Conservation (phyloP, 352 stramenopile species). For the Phytophthora hibernalis region DNA sequence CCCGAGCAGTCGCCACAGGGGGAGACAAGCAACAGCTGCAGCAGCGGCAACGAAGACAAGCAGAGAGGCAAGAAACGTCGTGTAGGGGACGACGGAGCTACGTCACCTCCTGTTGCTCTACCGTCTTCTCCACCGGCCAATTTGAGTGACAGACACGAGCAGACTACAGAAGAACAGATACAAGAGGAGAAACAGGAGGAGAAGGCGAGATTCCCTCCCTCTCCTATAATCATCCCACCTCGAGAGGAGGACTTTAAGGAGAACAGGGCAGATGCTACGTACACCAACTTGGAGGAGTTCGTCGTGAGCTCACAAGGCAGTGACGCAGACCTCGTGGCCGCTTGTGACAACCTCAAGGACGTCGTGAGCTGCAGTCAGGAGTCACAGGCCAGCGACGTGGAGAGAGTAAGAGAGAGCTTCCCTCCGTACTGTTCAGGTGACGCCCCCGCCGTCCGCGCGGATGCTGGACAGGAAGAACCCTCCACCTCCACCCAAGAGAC, state of each 20-base stretch:
- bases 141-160: constrained; percentile 27
- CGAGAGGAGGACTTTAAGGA: constrained; percentile 33
- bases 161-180: constrained; percentile 6
- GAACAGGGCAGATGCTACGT: constrained; percentile 35
- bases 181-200: constrained; percentile 35
- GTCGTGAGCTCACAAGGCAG: constrained; percentile 32
- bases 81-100: constrained; percentile 11
- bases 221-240: constrained; percentile 34
- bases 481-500: constrained; percentile 56
- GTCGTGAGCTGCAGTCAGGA: constrained; percentile 29
- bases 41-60: constrained; percentile 25
- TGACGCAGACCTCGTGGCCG: constrained; percentile 33
- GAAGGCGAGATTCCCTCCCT: constrained; percentile 34
- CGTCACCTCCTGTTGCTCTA: constrained; percentile 28
- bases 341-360: constrained; percentile 36
- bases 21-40: constrained; percentile 23
- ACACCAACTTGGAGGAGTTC: constrained; percentile 33
- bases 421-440: constrained; percentile 58
- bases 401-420: constrained; percentile 25
- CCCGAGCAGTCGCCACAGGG: constrained; percentile 19
- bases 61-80: constrained; percentile 26
- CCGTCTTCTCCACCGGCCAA: constrained; percentile 35
- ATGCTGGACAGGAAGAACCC: constrained; percentile 77
- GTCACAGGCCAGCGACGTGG: constrained; percentile 33
- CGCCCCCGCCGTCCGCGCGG: constrained; percentile 64